Evolutionary conservation across 306 rosid genomes (phyloP), one percentile per base, ranked within the genome.

Genomic region (Fragaria vesca): DNA sequence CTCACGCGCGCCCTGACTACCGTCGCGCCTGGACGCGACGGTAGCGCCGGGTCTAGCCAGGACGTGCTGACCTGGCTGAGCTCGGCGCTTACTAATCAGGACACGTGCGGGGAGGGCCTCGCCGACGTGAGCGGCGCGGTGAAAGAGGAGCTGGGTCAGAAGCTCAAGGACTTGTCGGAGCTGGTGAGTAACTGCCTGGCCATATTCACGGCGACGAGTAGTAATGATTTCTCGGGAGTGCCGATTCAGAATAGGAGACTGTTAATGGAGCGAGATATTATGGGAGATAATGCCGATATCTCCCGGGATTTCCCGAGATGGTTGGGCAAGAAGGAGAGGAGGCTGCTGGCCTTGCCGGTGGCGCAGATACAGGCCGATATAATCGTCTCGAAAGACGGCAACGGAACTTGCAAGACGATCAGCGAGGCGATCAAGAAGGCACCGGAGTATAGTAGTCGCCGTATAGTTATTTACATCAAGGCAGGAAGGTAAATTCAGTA

Each of bases 11-110:
- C 97, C 9, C 87, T 94, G 46, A 40, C 72, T 81, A 52, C 91
- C 6, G 78, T 83, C 58, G 66, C 26, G 0, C 72, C 43, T 76
- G 74, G 52, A 26, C 62, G 57, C 50, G 16, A 2, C 60, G 74
- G 38, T 0, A 21, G 63, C 1, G 32, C 7, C 32, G 86, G 80
- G 9, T 70, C 90, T 15, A 68, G 78, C 1, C 84, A 77, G 5
- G 93, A 94, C 80, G 90, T 94, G 48, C 26, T 89, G 74, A 94
- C 98, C 45, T 94, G 98, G 98, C 92, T 94, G 12, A 92, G 97
- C 72, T 88, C 97, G 0, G 92, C 98, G 0, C 87, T 94, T 26
- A 94, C 98, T 0, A 92, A 90, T 71, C 97, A 92, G 46, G 98
- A 94, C 89, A 94, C 98, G 26, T 94, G 98, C 42, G 21, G 80